Percentiles rank a stretch among this genome's conserved stretches.
phyloP scores from a whole-genome alignment of 768 basidiomycete genomes.

The Pilatotrama ljubarskyi region DNA sequence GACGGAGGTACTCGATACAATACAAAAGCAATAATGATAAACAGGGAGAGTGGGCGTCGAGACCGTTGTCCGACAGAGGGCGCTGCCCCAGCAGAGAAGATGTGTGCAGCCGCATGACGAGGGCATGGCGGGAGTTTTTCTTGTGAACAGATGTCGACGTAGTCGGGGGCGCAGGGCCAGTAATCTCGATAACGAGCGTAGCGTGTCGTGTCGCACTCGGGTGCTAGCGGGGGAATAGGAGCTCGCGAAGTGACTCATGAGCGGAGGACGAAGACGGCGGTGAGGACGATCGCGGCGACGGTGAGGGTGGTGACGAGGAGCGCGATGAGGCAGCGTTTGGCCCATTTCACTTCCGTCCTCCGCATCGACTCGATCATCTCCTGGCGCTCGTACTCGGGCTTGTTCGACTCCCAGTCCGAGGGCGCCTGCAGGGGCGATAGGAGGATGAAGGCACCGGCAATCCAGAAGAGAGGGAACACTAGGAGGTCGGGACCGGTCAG shows the following conservation, averaged over 20 bases:
- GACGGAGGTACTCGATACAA: too few relatives aligned
- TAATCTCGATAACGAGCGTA: too few relatives aligned
- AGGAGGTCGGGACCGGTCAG: slow-evolving; percentile 7
- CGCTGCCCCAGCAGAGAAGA: neutral
- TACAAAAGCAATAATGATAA: slow-evolving; percentile 3
- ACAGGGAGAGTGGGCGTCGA: neutral
- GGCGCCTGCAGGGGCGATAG: slow-evolving; percentile 42
- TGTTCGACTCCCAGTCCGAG: slow-evolving; percentile 36
- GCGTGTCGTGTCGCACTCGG: neutral
- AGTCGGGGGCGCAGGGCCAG: too few relatives aligned
- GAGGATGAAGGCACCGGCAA: slow-evolving; percentile 43
- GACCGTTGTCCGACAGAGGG: neutral
- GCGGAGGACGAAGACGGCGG: slow-evolving; percentile 20
- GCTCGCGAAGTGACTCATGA: neutral
- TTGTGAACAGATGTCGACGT: neutral
- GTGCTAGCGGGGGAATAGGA: neutral
- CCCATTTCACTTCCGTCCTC: slow-evolving; percentile 43
- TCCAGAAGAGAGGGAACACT: slow-evolving; percentile 54
- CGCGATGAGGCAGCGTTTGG: slow-evolving; percentile 37
- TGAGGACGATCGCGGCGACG: slow-evolving; percentile 20
- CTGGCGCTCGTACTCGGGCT: slow-evolving; percentile 38
- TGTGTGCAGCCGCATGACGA: neutral
- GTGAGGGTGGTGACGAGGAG: slow-evolving; percentile 22
- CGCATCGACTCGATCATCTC: slow-evolving; percentile 36
- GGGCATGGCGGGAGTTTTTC: neutral